A percentile compares a stretch with the other conserved stretches of the same genome.
These are phyloP conservation scores for Colletotrichum euphorbiae DNA, from an alignment of 2,329 filamentous ascomycete genomes.

Conservation along the genomic window DNA sequence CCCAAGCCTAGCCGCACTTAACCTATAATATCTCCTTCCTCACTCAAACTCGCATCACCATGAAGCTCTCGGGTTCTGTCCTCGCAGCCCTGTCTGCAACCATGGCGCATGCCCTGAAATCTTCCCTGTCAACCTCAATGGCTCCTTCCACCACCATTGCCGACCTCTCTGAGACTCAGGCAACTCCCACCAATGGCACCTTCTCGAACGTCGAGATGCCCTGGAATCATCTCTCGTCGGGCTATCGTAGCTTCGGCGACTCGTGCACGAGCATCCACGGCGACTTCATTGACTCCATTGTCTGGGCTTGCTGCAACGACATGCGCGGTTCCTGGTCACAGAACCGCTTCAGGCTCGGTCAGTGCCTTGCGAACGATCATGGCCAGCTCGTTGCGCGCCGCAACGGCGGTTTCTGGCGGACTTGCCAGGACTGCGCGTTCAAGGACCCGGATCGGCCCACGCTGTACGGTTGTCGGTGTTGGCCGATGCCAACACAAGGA, in stretches of 20 bases:
- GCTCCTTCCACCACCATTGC: background rate
- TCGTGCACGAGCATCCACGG: background rate
- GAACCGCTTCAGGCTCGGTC: background rate
- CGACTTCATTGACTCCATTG: background rate
- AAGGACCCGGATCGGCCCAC: background rate
- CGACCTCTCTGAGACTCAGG: background rate
- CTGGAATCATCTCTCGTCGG: background rate
- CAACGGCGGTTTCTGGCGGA: background rate
- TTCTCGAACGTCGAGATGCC: background rate
- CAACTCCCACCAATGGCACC: background rate
- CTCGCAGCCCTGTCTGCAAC: background rate
- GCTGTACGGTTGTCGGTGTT: background rate
- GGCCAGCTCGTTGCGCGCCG: background rate
- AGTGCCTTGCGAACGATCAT: background rate
- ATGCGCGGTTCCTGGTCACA: background rate
- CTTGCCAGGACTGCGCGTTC: constrained; percentile 8
- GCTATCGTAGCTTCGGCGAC: background rate
- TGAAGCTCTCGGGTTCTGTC: background rate
- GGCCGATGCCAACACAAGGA: background rate
- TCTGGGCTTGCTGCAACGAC: background rate
- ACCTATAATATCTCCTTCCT: too few species aligned
- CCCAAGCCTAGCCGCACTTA: too few species aligned
- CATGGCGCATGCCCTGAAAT: background rate
- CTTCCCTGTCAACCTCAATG: background rate
- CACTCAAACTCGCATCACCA: background rate